A percentile compares a stretch with the other conserved stretches of the same genome.
Evolutionary conservation across 2,329 filamentous ascomycete genomes (phyloP).

Genomic region (Penicillium sp.): DNA sequence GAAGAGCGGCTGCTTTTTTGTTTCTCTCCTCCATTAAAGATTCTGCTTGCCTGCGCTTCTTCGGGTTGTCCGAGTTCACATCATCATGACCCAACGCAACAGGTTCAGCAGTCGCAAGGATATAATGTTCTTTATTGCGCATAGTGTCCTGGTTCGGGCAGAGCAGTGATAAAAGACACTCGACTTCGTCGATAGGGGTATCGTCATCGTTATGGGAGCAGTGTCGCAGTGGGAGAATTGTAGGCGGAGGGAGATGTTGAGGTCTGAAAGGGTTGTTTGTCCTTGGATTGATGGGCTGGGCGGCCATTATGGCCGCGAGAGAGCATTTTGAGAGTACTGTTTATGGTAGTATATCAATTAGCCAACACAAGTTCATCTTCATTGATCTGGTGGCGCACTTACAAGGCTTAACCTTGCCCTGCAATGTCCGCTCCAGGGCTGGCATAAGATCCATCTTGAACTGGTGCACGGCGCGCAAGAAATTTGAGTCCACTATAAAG

Average conservation of each 20-base stretch:
- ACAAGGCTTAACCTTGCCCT: conserved; percentile 81
- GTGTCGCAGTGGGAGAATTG: conserved; percentile 42
- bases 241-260: conserved; percentile 43
- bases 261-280: conserved; percentile 39
- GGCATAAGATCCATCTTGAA: conserved; percentile 87
- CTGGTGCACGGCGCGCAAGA: conserved; percentile 73
- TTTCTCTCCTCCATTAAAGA: conserved; percentile 27
- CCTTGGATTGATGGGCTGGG: conserved; percentile 34
- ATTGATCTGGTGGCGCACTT: conserved; percentile 29
- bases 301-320: conserved; percentile 40
- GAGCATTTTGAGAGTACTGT: conserved; percentile 70
- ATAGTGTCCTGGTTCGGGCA: conserved; percentile 35
- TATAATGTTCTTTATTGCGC: conserved; percentile 48
- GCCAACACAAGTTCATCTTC: neutral
- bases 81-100: conserved; percentile 16
- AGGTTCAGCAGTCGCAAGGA: conserved; percentile 42
- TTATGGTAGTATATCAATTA: conserved; percentile 2
- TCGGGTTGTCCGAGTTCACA: conserved; percentile 13
- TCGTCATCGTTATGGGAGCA: conserved; percentile 44
- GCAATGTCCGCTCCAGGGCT: conserved; percentile 74
- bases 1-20: conserved; percentile 30
- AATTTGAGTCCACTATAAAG: conserved; percentile 69
- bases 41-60: conserved; percentile 34
- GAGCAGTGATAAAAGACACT: conserved; percentile 43
- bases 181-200: conserved; percentile 40